phyloP scores from a whole-genome alignment of 257 asterid genomes.

The Nicotiana tomentosiformis region DNA sequence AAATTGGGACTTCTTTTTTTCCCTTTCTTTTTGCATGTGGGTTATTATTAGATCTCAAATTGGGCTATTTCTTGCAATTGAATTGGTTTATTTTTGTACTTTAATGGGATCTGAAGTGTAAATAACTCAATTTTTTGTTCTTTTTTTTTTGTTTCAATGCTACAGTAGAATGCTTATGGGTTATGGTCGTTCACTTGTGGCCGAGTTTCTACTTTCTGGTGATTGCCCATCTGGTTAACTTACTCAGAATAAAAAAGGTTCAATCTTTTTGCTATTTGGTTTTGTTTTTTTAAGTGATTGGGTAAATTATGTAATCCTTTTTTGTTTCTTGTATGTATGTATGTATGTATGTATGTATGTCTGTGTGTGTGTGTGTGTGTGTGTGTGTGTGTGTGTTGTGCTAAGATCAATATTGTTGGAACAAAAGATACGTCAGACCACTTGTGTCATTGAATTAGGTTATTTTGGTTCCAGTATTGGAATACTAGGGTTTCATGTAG shows the following conservation, averaged over 20 bases:
- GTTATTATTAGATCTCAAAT: constrained; percentile 8
- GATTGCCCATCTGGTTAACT: constrained; percentile 16
- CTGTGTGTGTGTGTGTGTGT: neutral
- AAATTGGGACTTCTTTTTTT: constrained; percentile 1
- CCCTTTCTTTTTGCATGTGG: constrained; percentile 5
- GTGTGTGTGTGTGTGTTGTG: neutral
- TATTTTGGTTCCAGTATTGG: neutral
- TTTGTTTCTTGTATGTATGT: neutral
- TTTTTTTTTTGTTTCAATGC: neutral
- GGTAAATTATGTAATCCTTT: neutral
- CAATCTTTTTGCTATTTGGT: neutral
- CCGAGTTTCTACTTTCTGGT: constrained; percentile 13
- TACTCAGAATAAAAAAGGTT: neutral
- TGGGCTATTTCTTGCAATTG: neutral
- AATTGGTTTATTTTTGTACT: neutral
- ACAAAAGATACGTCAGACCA: neutral
- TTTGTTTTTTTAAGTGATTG: neutral
- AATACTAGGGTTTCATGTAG: constrained; percentile 4
- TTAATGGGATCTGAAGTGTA: neutral
- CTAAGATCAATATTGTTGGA: constrained; percentile 4
- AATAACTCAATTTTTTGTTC: neutral
- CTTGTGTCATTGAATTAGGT: neutral
- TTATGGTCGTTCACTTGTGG: constrained; percentile 5
- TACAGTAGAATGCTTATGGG: constrained; percentile 17
- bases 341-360: neutral